Conservation (phyloP, 2,329 filamentous ascomycete genomes). For the Pyricularia grisea region DNA sequence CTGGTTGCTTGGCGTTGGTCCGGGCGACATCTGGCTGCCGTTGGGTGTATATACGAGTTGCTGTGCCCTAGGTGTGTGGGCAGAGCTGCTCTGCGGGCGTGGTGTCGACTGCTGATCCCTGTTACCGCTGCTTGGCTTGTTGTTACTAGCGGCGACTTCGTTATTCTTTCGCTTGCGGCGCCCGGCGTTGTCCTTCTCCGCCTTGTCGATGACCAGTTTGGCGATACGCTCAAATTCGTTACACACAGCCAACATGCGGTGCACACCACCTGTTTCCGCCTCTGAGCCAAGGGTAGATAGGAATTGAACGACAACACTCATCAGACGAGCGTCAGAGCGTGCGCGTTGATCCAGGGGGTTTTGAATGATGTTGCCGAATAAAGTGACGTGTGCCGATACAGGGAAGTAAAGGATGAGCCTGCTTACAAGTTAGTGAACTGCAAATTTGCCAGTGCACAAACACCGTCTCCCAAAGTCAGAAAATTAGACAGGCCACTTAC, state of each 20-base stretch:
- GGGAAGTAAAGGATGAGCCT: slow-evolving; percentile 94
- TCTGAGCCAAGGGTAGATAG: slow-evolving; percentile 82
- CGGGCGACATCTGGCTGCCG: slow-evolving; percentile 19
- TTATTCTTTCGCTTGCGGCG: slow-evolving; percentile 77
- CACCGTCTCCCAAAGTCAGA: background rate
- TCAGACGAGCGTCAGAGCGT: slow-evolving; percentile 78
- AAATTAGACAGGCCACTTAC: slow-evolving; percentile 40
- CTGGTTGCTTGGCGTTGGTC: slow-evolving; percentile 19
- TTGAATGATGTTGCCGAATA: slow-evolving; percentile 94
- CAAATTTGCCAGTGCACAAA: background rate
- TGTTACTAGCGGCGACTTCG: slow-evolving; percentile 23
- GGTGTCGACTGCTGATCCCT: slow-evolving; percentile 14
- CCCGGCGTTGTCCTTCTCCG: slow-evolving; percentile 73
- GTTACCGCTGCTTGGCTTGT: background rate
- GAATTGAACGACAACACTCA: slow-evolving; percentile 90
- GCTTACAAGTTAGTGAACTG: background rate
- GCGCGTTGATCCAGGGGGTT: slow-evolving; percentile 86
- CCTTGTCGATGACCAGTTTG: slow-evolving; percentile 80
- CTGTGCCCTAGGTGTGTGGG: slow-evolving; percentile 18
- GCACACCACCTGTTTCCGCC: slow-evolving; percentile 80
- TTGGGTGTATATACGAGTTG: slow-evolving; percentile 11
- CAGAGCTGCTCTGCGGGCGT: slow-evolving; percentile 16
- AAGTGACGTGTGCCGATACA: slow-evolving; percentile 84
- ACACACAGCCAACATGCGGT: slow-evolving; percentile 88
- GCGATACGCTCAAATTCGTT: slow-evolving; percentile 96